A percentile compares a stretch with the other conserved stretches of the same genome.
Conservation (phyloP, 129 eudicot genomes). For the Dittrichia graveolens region DNA sequence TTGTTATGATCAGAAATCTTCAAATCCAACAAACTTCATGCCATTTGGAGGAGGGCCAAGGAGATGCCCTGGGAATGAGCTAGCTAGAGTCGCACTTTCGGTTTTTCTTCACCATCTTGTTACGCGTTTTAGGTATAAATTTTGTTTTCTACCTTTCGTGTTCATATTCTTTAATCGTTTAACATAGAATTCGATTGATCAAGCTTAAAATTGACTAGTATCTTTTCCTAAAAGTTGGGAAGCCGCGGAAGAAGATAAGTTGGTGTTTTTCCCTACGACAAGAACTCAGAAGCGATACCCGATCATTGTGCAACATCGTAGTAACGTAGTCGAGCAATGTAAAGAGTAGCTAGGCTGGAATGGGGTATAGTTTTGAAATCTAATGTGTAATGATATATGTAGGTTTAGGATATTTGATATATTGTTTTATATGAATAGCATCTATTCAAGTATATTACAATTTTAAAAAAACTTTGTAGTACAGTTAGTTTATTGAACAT, state of each 20-base stretch:
- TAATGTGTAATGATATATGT: neutral
- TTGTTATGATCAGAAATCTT: constrained; percentile 32
- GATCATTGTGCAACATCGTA: constrained; percentile 43
- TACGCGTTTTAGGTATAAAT: constrained; percentile 65
- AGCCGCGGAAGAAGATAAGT: constrained; percentile 80
- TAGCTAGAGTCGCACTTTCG: constrained; percentile 79
- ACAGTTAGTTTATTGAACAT: too few species aligned
- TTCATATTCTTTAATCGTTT: neutral
- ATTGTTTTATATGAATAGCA: constrained; percentile 8
- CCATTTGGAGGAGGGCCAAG: constrained; percentile 99
- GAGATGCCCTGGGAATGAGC: constrained; percentile 93
- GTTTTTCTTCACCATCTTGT: constrained; percentile 89
- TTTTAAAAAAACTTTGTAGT: too few species aligned
- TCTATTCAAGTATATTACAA: too few species aligned
- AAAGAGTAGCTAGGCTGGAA: constrained; percentile 10
- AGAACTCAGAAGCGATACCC: constrained; percentile 88
- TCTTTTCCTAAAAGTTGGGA: constrained; percentile 57
- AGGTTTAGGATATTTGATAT: constrained; percentile 9
- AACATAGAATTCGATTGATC: neutral
- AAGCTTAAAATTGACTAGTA: neutral
- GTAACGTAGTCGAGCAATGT: constrained; percentile 18
- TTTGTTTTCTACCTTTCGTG: neutral
- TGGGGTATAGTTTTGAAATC: constrained; percentile 13
- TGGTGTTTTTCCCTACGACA: constrained; percentile 88
- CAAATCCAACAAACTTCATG: constrained; percentile 50